Conservation (phyloP, 1,284 basidiomycete species). For the Phellinidium pouzarii region DNA sequence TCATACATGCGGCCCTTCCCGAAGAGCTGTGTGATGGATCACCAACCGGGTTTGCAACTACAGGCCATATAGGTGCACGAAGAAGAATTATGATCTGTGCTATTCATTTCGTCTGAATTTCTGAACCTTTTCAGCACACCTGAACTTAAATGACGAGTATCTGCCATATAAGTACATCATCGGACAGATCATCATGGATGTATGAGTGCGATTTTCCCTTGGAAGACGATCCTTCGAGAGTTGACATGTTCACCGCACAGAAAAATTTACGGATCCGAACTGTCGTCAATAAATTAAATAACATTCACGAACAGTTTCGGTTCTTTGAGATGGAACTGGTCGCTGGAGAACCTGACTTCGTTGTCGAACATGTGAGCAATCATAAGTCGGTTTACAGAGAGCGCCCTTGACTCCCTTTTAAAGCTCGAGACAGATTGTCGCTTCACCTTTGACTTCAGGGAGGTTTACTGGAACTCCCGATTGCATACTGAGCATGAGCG, state of each 20-base stretch:
- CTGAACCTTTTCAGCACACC: slow-evolving; percentile 49
- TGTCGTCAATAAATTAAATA: slow-evolving; percentile 93
- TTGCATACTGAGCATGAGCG: slow-evolving; percentile 88
- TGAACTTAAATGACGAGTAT: slow-evolving; percentile 90
- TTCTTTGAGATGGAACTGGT: slow-evolving; percentile 97
- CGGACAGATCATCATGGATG: slow-evolving; percentile 88
- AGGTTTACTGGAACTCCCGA: slow-evolving; percentile 98
- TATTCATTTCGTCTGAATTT: slow-evolving; percentile 3
- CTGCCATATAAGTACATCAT: slow-evolving; percentile 88
- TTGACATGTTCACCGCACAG: slow-evolving; percentile 34
- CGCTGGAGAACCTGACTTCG: slow-evolving; percentile 81
- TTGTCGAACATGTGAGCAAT: slow-evolving; percentile 74
- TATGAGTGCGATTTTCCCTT: slow-evolving; percentile 32
- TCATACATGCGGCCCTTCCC: slow-evolving; percentile 75
- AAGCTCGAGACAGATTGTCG: slow-evolving; percentile 79
- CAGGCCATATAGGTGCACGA: slow-evolving; percentile 81
- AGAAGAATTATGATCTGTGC: background rate
- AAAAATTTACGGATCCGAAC: slow-evolving; percentile 81
- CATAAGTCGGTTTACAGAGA: background rate
- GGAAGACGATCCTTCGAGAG: background rate
- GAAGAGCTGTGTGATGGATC: slow-evolving; percentile 68
- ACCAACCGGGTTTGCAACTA: slow-evolving; percentile 83
- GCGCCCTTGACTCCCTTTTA: slow-evolving; percentile 6
- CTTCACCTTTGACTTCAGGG: slow-evolving; percentile 92
- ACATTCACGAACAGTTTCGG: slow-evolving; percentile 83